A percentile compares a stretch with the other conserved stretches of the same genome.
These are phyloP conservation scores for Phylloporus rhodoxanthus DNA, from an alignment of 768 basidiomycete genomes.

Conservation along the genomic window DNA sequence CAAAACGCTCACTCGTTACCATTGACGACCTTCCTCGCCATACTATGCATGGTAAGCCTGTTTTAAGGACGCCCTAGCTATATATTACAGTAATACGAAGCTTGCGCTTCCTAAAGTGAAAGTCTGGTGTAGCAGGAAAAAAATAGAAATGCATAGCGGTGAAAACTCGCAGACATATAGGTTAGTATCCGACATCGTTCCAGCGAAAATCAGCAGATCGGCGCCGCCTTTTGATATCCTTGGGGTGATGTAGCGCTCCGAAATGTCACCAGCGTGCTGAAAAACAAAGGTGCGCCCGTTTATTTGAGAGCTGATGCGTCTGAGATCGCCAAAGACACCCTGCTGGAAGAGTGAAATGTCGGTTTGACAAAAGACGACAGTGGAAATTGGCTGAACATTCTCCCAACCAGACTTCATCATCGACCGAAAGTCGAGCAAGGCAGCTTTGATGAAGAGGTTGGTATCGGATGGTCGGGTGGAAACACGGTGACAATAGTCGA, in stretches of 20 bases:
- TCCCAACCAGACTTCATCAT: constrained; percentile 25
- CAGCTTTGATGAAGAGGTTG: constrained; percentile 23
- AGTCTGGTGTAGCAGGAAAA: background rate
- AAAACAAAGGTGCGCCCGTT: constrained; percentile 23
- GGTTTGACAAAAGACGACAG: constrained; percentile 17
- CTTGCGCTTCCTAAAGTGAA: background rate
- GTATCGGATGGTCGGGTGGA: constrained; percentile 17
- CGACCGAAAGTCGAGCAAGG: constrained; percentile 23
- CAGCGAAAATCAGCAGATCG: constrained; percentile 22
- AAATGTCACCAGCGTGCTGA: constrained; percentile 14
- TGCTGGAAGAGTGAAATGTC: constrained; percentile 11
- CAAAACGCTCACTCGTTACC: no score
- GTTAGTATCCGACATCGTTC: constrained; percentile 4
- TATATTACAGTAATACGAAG: no score
- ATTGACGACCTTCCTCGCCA: no score
- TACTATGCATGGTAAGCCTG: no score
- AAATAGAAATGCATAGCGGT: background rate
- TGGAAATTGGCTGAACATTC: constrained; percentile 11
- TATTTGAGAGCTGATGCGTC: constrained; percentile 16
- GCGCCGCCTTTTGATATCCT: constrained; percentile 20
- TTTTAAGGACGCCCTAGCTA: no score
- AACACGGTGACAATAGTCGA: constrained; percentile 12
- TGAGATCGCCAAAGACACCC: constrained; percentile 15
- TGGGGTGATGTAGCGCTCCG: constrained; percentile 10
- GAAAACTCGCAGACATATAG: no score